Percentiles rank a stretch among this genome's conserved stretches.
phyloP scores from a whole-genome alignment of 73 alveolate genomes.

The Paramecium caudatum region DNA sequence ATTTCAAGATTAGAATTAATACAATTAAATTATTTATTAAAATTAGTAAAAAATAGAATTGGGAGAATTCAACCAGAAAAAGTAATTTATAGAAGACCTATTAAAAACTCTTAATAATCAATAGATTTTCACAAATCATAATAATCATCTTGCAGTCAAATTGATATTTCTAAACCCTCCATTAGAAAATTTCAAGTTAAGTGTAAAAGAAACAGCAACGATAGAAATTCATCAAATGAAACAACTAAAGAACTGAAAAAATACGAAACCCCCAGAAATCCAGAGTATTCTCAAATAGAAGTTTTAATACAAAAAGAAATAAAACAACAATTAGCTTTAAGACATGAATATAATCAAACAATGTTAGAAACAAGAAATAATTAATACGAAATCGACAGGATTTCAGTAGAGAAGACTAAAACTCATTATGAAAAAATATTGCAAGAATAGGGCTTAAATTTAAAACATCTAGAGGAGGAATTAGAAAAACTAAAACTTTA shows the following conservation, averaged over 20 bases:
- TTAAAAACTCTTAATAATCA: not conserved
- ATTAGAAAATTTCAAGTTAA: not conserved
- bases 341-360: not conserved
- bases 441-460: no score
- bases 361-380: not conserved
- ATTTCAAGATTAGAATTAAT: no score
- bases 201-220: conserved; percentile 20
- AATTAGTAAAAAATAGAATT: no score
- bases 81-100: not conserved
- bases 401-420: no score
- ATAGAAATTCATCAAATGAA: conserved; percentile 18
- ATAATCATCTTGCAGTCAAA: not conserved
- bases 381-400: no score
- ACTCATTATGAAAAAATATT: no score
- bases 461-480: no score
- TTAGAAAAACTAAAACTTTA: no score
- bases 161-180: conserved; percentile 9
- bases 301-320: not conserved
- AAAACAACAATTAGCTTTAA: not conserved
- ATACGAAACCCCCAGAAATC: conserved; percentile 9
- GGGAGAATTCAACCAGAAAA: not conserved
- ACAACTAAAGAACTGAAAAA: conserved; percentile 1
- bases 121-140: not conserved
- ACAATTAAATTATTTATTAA: no score
- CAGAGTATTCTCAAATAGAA: not conserved